Conservation (phyloP, 805 yeast genomes). For the Nakazawaea siamensis region DNA sequence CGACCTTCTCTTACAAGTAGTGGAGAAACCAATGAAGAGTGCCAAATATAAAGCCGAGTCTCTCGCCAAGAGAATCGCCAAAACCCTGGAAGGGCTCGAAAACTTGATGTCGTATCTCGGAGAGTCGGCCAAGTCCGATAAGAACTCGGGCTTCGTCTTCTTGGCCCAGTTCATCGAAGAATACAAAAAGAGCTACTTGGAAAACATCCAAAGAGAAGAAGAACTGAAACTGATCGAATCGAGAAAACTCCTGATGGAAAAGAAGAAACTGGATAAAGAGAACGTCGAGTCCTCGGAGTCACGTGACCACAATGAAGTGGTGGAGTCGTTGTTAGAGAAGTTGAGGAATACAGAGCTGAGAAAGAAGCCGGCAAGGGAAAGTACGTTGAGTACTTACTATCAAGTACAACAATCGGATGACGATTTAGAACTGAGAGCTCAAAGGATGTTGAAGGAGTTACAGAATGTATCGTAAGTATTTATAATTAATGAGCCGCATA, state of each 20-base stretch:
- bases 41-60: conserved; percentile 66
- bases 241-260: conserved; percentile 47
- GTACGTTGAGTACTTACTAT: conserved; percentile 8
- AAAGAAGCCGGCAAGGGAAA: conserved; percentile 5
- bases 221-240: conserved; percentile 71
- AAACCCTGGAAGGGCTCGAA: conserved; percentile 58
- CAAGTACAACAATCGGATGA: conserved; percentile 6
- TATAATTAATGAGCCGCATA: too few relatives aligned
- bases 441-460: conserved; percentile 9
- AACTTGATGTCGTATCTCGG: conserved; percentile 78
- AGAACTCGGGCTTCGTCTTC: conserved; percentile 65
- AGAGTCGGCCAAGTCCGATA: conserved; percentile 65
- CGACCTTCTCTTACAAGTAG: conserved; percentile 50
- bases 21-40: conserved; percentile 51
- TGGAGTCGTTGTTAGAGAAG: conserved; percentile 7
- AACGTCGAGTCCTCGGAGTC: neutral
- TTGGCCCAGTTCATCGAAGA: conserved; percentile 74
- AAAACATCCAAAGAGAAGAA: conserved; percentile 75
- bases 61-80: conserved; percentile 52
- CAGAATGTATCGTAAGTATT: neutral
- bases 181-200: conserved; percentile 71
- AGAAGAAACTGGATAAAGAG: neutral
- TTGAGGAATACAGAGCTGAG: conserved; percentile 1
- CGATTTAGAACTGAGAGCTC: conserved; percentile 7
- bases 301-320: neutral